Conservation (phyloP, 495 filamentous ascomycete genomes). For the Penicillium paxilli region DNA sequence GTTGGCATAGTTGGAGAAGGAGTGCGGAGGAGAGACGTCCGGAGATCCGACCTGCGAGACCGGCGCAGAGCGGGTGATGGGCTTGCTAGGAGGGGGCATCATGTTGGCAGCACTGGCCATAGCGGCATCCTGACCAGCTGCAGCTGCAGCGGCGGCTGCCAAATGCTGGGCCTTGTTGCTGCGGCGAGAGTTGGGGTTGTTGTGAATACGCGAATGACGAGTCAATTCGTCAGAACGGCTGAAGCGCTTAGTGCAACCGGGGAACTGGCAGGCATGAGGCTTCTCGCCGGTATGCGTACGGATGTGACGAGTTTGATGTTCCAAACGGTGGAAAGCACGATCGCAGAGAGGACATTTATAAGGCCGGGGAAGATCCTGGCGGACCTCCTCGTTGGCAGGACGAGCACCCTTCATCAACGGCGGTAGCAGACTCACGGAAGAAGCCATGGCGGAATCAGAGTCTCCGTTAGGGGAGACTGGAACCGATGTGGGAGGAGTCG, state of each 20-base stretch:
- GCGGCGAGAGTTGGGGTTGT: constrained; percentile 93
- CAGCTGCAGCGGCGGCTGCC: constrained; percentile 56
- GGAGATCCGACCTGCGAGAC: constrained; percentile 86
- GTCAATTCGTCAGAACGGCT: constrained; percentile 96
- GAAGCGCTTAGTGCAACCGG: constrained; percentile 96
- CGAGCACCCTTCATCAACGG: constrained; percentile 65
- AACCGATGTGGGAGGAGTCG: constrained; percentile 2
- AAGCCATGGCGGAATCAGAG: constrained; percentile 61
- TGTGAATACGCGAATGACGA: constrained; percentile 96
- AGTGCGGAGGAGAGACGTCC: constrained; percentile 93
- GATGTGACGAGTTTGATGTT: constrained; percentile 98
- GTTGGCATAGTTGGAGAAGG: constrained; percentile 73
- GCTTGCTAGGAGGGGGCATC: constrained; percentile 76
- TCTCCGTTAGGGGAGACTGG: constrained; percentile 12
- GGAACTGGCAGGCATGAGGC: constrained; percentile 91
- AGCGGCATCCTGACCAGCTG: constrained; percentile 48
- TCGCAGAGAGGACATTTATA: constrained; percentile 99
- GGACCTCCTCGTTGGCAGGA: constrained; percentile 55
- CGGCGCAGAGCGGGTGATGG: constrained; percentile 81
- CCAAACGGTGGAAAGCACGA: constrained; percentile 97
- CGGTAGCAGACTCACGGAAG: constrained; percentile 67
- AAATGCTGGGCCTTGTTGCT: constrained; percentile 83
- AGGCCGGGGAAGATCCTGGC: constrained; percentile 85
- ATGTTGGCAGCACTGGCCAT: constrained; percentile 53
- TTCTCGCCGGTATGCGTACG: constrained; percentile 98